Evolutionary conservation across 2,329 filamentous ascomycete genomes (phyloP).

Genomic region (Volutella citrinella): DNA sequence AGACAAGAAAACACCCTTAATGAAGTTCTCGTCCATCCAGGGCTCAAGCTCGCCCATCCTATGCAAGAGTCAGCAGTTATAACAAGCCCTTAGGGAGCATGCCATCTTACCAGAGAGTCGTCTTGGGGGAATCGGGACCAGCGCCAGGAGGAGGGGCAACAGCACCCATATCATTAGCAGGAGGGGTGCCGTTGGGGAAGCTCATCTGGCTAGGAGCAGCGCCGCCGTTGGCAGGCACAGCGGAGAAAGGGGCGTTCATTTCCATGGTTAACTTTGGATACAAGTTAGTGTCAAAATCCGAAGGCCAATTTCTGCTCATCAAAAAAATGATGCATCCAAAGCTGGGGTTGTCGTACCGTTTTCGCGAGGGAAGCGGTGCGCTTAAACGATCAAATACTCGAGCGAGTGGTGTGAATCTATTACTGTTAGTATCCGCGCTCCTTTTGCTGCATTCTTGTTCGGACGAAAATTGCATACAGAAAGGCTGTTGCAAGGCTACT

Average conservation of each 20-base stretch:
- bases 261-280: constrained; percentile 27
- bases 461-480: no score
- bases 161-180: constrained; percentile 35
- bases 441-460: no score
- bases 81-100: neutral
- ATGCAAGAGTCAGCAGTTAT: constrained; percentile 9
- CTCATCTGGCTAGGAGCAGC: constrained; percentile 32
- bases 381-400: constrained; percentile 17
- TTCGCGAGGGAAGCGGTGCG: no score
- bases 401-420: constrained; percentile 12
- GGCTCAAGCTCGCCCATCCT: constrained; percentile 99
- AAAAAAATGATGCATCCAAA: no score
- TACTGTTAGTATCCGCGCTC: no score
- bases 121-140: constrained; percentile 51
- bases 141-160: constrained; percentile 31
- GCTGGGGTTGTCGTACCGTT: no score
- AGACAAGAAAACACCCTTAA: constrained; percentile 86
- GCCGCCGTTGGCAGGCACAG: constrained; percentile 29
- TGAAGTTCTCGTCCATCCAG: constrained; percentile 99
- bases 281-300: constrained; percentile 8
- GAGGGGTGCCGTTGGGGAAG: constrained; percentile 38
- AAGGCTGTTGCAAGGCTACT: constrained; percentile 20
- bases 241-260: constrained; percentile 29
- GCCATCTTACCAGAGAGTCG: constrained; percentile 51
- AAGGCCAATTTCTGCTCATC: no score